Conservation (phyloP, 2,329 filamentous ascomycete species). For the Hirsutella rhossiliensis region DNA sequence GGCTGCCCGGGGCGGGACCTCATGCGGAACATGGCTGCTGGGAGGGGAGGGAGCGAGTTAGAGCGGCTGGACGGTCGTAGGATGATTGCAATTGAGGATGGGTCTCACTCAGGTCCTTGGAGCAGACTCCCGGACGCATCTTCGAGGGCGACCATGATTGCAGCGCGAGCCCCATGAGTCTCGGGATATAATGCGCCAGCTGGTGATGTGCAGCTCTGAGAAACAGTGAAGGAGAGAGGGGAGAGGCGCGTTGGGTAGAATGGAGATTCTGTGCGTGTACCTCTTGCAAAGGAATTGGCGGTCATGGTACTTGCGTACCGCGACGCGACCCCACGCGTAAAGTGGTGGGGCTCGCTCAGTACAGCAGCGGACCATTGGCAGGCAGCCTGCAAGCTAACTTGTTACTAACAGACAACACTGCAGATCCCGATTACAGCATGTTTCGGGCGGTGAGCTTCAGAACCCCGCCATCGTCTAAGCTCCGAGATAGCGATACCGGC, state of each 20-base stretch:
- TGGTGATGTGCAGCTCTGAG: not conserved
- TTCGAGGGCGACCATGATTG: constrained; percentile 21
- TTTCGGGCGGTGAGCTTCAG: not conserved
- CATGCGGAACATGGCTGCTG: constrained; percentile 20
- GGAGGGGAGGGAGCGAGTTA: not conserved
- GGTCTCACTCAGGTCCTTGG: constrained; percentile 18
- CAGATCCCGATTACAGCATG: too few relatives aligned
- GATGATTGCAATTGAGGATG: not conserved
- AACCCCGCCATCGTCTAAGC: not conserved
- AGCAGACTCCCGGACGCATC: constrained; percentile 20
- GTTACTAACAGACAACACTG: too few relatives aligned
- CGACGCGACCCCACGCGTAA: not conserved
- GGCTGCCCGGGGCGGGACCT: constrained; percentile 36
- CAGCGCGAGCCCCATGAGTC: not conserved
- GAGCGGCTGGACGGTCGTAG: not conserved
- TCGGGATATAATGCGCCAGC: not conserved
- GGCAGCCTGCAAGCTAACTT: too few relatives aligned
- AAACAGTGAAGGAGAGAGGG: not conserved
- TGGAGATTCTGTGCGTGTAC: not conserved
- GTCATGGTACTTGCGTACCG: not conserved
- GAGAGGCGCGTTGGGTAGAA: not conserved
- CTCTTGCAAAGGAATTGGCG: not conserved
- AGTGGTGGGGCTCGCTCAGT: not conserved
- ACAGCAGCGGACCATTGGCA: too few relatives aligned
- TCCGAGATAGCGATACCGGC: too few relatives aligned